A percentile compares a stretch with the other conserved stretches of the same genome.
These are phyloP conservation scores for Uromyces viciae-fabae DNA, from an alignment of 1,284 basidiomycete genomes.

Conservation along the genomic window DNA sequence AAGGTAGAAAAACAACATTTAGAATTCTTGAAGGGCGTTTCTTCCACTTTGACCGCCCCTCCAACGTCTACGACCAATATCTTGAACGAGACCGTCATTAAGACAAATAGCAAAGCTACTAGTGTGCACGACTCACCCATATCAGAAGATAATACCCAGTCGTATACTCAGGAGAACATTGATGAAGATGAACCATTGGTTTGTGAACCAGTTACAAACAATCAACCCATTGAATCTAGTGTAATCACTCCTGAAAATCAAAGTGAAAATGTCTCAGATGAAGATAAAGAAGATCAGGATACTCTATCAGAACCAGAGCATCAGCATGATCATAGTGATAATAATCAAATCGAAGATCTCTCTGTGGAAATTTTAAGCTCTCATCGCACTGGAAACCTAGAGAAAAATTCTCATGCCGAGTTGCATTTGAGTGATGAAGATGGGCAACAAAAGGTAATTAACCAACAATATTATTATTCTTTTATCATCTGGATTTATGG, in stretches of 20 bases:
- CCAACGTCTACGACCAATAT: neutral
- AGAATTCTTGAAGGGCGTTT: conserved; percentile 15
- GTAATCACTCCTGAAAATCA: neutral
- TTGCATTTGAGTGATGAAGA: neutral
- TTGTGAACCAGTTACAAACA: conserved; percentile 8
- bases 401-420: conserved; percentile 4
- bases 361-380: conserved; percentile 30
- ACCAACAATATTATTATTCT: too few relatives aligned
- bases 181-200: neutral
- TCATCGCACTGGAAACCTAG: neutral
- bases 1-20: conserved; percentile 27
- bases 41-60: neutral
- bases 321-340: neutral
- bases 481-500: neutral
- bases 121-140: neutral
- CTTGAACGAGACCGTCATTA: neutral
- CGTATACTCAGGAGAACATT: neutral
- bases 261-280: neutral
- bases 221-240: neutral
- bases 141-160: neutral
- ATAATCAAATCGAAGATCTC: conserved; percentile 17
- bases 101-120: neutral
- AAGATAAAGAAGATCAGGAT: neutral
- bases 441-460: neutral
- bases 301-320: neutral